Base-by-base conservation (phyloP, 176 grass and related monocot species). In the Aegilops speltoides region DNA sequence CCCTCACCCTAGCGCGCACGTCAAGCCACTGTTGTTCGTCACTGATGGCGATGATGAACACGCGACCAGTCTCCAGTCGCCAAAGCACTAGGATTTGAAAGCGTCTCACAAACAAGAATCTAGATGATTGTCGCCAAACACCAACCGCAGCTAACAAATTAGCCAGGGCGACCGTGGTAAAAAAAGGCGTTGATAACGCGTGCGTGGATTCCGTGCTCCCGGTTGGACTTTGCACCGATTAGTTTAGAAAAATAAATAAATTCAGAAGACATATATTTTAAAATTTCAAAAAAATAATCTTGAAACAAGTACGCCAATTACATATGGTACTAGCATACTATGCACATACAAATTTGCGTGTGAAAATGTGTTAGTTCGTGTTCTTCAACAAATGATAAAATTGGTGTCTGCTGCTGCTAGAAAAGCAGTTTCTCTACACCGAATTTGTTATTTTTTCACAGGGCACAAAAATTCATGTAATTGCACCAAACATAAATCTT, bases 71-170 rank as follows among this genome's bases (percentile, higher is more conserved):
- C 54, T 57, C 19, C 54, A 52, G 50, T 24, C 26, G 15, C 63
- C n/a, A 5, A 13, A 4, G 12, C 56, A 4, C 52, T 5, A 34
- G 43, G 12, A 78, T 87, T 46, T 79, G 79, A 79, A 87, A 74
- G 38, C 41, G 22, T 3, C 19, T 2, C 6, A 0, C 1, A 0
- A 1, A 5, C 1, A 52, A 52, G 57, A 26, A 68, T 81, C 24
- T 24, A 15, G 77, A 59, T 11, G 77, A 59, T 16, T 4, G 16
- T 14, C 68, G 34, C 32, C 9, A 17, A 13, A 0, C 75, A 84
- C 85, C 85, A 75, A 91, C 81, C 68, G 34, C 76, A 46, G 60
- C 43, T 83, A 71, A 48, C 46, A 79, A 81, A 59, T 8, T 8
- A 37, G 56, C 50, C 1, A 9, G 41, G 14, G 24, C 2, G 67